Percentiles rank a stretch among this genome's conserved stretches.
These are phyloP conservation scores for Ogataea henricii DNA, from an alignment of 805 yeast species.

Conservation along the genomic window DNA sequence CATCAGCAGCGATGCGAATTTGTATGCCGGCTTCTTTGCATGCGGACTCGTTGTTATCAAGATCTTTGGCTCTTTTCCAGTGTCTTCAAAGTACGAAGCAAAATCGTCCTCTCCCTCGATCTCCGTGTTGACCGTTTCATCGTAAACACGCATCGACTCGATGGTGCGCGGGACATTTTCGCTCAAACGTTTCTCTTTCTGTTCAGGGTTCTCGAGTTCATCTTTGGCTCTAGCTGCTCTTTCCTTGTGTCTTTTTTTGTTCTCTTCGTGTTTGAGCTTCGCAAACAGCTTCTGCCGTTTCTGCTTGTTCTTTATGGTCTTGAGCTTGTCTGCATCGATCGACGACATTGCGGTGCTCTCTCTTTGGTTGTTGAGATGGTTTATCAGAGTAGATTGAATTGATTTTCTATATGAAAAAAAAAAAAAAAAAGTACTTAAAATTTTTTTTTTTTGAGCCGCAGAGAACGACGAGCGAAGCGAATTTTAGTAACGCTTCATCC, in stretches of 20 bases:
- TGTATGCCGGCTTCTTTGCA: slow-evolving; percentile 85
- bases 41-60: slow-evolving; percentile 84
- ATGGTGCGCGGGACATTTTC: slow-evolving; percentile 80
- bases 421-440: slow-evolving; percentile 1
- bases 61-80: slow-evolving; percentile 72
- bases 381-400: not conserved
- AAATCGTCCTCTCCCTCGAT: slow-evolving; percentile 68
- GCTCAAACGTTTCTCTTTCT: slow-evolving; percentile 75
- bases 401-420: not conserved
- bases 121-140: slow-evolving; percentile 71
- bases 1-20: slow-evolving; percentile 82
- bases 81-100: slow-evolving; percentile 52
- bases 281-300: slow-evolving; percentile 79
- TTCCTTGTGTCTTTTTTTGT: slow-evolving; percentile 73
- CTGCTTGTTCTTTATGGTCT: slow-evolving; percentile 68
- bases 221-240: slow-evolving; percentile 85
- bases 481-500: too few relatives aligned
- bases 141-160: slow-evolving; percentile 81
- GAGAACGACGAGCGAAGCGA: not conserved
- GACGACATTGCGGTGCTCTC: slow-evolving; percentile 24
- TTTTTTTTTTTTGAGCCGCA: slow-evolving; percentile 7
- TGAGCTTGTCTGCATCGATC: slow-evolving; percentile 42
- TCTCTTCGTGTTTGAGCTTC: slow-evolving; percentile 69
- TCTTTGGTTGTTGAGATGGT: not conserved
- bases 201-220: slow-evolving; percentile 80